These are phyloP conservation scores for Hyaloscypha bicolor DNA, from an alignment of 495 filamentous ascomycete species.

Conservation along the genomic window DNA sequence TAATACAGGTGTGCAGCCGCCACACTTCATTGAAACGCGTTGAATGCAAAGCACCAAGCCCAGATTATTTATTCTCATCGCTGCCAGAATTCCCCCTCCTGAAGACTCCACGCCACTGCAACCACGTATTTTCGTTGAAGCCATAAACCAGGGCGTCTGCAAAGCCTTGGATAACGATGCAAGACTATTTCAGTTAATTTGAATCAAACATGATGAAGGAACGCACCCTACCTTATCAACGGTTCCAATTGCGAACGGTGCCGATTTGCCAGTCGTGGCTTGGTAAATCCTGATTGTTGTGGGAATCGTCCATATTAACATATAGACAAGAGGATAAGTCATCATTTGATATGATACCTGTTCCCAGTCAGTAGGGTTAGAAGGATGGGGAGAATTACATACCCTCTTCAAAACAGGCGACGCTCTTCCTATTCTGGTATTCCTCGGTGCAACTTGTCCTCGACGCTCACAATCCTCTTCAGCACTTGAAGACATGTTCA, in stretches of 20 bases:
- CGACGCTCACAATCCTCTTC: constrained; percentile 26
- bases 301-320: constrained; percentile 47
- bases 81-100: not conserved
- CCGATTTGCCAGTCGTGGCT: constrained; percentile 34
- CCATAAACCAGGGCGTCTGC: constrained; percentile 49
- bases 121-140: constrained; percentile 38
- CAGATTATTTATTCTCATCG: not conserved
- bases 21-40: too few relatives aligned
- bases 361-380: not conserved
- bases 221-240: constrained; percentile 40
- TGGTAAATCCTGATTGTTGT: constrained; percentile 47
- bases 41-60: too few relatives aligned
- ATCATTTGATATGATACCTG: constrained; percentile 46
- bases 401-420: constrained; percentile 21
- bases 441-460: constrained; percentile 13
- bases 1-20: too few relatives aligned
- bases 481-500: not conserved
- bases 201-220: not conserved
- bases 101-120: constrained; percentile 22
- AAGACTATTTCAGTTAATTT: constrained; percentile 28
- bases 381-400: not conserved
- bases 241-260: constrained; percentile 43
- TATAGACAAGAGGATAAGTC: constrained; percentile 45
- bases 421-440: constrained; percentile 18
- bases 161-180: constrained; percentile 48